A percentile compares a stretch with the other conserved stretches of the same genome.
Evolutionary conservation across 73 alveolate species (phyloP).

Genomic region (Paramecium sonneborni): DNA sequence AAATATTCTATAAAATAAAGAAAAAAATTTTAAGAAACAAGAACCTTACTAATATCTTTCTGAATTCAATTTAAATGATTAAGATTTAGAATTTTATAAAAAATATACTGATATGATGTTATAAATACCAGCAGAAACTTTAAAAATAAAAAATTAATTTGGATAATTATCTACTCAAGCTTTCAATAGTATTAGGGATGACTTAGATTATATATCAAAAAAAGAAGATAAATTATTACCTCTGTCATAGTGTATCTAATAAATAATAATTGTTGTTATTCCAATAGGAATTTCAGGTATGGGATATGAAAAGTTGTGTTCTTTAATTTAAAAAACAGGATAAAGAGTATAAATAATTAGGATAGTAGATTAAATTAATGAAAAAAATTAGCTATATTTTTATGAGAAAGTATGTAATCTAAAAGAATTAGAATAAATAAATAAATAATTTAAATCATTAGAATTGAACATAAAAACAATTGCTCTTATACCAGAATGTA

Average conservation of each 20-base stretch:
- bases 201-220: background rate
- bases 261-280: background rate
- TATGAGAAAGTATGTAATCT: background rate
- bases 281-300: constrained; percentile 10
- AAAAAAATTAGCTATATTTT: background rate
- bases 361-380: background rate
- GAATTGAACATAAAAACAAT: background rate
- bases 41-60: background rate
- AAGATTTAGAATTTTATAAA: background rate
- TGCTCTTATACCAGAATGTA: background rate
- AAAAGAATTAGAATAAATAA: background rate
- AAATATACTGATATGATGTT: background rate
- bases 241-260: background rate
- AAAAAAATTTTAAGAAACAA: background rate
- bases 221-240: background rate
- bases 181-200: background rate
- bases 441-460: background rate
- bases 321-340: background rate
- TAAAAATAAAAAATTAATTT: background rate
- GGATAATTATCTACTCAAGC: background rate
- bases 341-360: background rate
- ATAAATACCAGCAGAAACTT: background rate
- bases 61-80: background rate
- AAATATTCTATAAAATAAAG: background rate
- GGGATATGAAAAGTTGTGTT: background rate